Percentiles rank a stretch among this genome's conserved stretches.
These are phyloP conservation scores for Trichoderma oligosporum DNA, from an alignment of 2,329 filamentous ascomycete species.

Conservation along the genomic window DNA sequence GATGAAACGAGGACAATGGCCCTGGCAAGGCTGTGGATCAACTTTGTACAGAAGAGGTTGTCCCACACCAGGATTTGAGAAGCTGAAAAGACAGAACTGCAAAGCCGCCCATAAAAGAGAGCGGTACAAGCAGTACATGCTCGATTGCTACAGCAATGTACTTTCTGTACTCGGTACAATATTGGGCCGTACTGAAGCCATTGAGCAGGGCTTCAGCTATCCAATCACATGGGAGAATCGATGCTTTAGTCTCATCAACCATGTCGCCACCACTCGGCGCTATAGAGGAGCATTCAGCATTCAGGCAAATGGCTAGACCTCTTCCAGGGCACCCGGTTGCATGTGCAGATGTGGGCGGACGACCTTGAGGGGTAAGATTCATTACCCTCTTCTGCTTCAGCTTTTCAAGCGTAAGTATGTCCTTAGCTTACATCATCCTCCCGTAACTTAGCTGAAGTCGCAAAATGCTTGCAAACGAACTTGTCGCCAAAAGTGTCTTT, in stretches of 20 bases:
- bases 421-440: too few relatives aligned
- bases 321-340: not conserved
- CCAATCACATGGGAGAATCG: not conserved
- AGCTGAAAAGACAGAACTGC: too few relatives aligned
- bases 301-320: not conserved
- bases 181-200: not conserved
- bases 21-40: too few relatives aligned
- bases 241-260: not conserved
- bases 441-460: too few relatives aligned
- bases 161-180: not conserved
- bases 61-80: too few relatives aligned
- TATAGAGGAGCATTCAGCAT: not conserved
- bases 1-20: too few relatives aligned
- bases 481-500: too few relatives aligned
- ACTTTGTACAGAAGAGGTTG: too few relatives aligned
- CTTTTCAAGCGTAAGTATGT: too few relatives aligned
- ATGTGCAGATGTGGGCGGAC: not conserved
- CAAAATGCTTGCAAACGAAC: too few relatives aligned
- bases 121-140: not conserved
- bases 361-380: not conserved
- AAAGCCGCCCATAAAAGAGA: too few relatives aligned
- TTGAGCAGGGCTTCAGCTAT: not conserved
- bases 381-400: not conserved
- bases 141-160: not conserved
- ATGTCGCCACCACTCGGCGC: constrained; percentile 3